These are phyloP conservation scores for Candida chilensis DNA, from an alignment of 805 yeast species.

Conservation along the genomic window DNA sequence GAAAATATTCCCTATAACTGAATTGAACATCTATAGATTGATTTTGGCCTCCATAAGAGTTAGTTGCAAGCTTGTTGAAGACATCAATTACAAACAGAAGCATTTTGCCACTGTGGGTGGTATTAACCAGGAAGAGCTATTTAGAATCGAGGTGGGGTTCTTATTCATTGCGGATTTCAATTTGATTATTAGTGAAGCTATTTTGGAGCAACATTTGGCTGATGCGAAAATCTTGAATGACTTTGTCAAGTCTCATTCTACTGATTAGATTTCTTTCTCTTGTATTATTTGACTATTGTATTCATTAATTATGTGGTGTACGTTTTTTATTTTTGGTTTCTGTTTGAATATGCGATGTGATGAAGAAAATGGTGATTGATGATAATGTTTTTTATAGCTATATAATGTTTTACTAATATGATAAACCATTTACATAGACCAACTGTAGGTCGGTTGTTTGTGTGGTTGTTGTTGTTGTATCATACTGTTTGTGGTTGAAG, in stretches of 20 bases:
- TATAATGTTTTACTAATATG: too few species aligned
- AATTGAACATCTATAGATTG: conserved; percentile 13
- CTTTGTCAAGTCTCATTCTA: neutral
- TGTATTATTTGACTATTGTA: neutral
- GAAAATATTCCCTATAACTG: conserved; percentile 8
- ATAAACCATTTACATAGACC: too few species aligned
- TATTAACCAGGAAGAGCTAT: conserved; percentile 12
- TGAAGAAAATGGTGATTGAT: too few species aligned
- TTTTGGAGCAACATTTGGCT: conserved; percentile 10
- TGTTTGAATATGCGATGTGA: neutral
- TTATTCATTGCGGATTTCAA: conserved; percentile 15
- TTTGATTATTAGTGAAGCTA: conserved; percentile 12
- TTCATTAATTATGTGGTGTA: neutral
- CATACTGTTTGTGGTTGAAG: too few species aligned
- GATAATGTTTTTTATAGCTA: too few species aligned
- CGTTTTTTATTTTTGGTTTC: neutral
- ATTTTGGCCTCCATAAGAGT: conserved; percentile 16
- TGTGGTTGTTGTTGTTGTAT: too few species aligned
- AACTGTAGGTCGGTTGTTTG: too few species aligned
- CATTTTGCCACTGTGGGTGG: conserved; percentile 18
- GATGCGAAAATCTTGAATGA: neutral
- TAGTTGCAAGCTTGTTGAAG: conserved; percentile 16
- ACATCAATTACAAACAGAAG: conserved; percentile 15
- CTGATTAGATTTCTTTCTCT: neutral
- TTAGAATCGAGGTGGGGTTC: conserved; percentile 15